A percentile compares a stretch with the other conserved stretches of the same genome.
Conservation (phyloP, 768 basidiomycete genomes). For the Suillus variegatus region DNA sequence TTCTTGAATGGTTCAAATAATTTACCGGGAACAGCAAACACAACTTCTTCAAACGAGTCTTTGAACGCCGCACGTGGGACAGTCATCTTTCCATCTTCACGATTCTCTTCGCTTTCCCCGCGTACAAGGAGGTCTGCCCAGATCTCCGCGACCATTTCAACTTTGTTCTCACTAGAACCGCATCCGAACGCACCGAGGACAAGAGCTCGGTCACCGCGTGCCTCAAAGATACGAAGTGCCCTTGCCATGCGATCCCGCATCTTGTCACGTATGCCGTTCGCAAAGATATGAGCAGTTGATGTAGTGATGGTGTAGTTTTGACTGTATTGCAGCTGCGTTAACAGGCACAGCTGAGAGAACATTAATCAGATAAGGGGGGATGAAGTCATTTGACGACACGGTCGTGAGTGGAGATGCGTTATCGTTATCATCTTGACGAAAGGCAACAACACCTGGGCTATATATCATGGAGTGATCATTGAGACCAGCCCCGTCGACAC, state of each 20-base stretch:
- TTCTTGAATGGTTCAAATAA: slow-evolving; percentile 36
- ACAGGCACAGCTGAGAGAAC: slow-evolving; percentile 44
- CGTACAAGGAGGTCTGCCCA: slow-evolving; percentile 49
- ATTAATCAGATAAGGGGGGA: slow-evolving; percentile 40
- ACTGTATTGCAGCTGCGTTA: slow-evolving; percentile 43
- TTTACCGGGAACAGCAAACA: slow-evolving; percentile 45
- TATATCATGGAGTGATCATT: slow-evolving; percentile 52
- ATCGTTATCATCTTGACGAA: slow-evolving; percentile 41
- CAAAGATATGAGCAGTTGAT: slow-evolving; percentile 35
- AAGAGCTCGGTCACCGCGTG: slow-evolving; percentile 37
- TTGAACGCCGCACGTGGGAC: slow-evolving; percentile 36
- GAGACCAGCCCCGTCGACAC: slow-evolving; percentile 40
- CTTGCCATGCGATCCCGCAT: slow-evolving; percentile 55
- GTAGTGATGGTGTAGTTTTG: slow-evolving; percentile 37
- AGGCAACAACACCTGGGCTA: slow-evolving; percentile 42
- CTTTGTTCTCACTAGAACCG: slow-evolving; percentile 41
- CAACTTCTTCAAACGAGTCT: slow-evolving; percentile 41
- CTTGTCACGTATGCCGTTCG: slow-evolving; percentile 38
- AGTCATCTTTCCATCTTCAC: slow-evolving; percentile 17
- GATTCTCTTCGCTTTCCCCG: slow-evolving; percentile 27
- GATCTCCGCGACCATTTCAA: slow-evolving; percentile 42
- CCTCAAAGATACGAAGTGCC: slow-evolving; percentile 43
- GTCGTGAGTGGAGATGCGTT: slow-evolving; percentile 17
- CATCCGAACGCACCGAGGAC: slow-evolving; percentile 50
- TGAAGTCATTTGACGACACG: slow-evolving; percentile 26